These are phyloP conservation scores for Russula griseocarnosa DNA, from an alignment of 768 basidiomycete species.

Conservation along the genomic window DNA sequence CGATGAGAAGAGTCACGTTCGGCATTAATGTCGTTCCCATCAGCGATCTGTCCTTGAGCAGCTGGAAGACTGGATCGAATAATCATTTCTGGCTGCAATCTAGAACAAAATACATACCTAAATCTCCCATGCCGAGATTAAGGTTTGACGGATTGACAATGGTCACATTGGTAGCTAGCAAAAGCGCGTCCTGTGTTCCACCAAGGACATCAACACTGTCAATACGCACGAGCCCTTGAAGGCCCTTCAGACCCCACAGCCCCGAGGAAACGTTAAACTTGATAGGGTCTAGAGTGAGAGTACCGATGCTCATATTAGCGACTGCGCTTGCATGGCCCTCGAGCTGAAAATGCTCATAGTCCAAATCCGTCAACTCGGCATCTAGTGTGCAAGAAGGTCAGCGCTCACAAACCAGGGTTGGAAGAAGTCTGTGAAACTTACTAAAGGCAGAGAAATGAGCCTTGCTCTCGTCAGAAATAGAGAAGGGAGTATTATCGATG, in stretches of 20 bases:
- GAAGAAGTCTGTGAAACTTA: conserved; percentile 34
- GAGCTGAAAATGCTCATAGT: conserved; percentile 50
- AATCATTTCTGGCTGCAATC: background rate
- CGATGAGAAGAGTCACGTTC: conserved; percentile 53
- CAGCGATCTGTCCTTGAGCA: conserved; percentile 47
- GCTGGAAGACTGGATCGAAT: conserved; percentile 47
- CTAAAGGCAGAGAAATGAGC: conserved; percentile 56
- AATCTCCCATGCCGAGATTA: conserved; percentile 55
- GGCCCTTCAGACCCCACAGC: conserved; percentile 56
- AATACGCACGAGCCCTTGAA: conserved; percentile 54
- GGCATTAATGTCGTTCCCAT: conserved; percentile 63
- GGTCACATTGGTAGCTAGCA: conserved; percentile 55
- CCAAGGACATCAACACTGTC: conserved; percentile 61
- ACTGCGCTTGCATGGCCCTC: conserved; percentile 57
- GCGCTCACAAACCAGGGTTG: background rate
- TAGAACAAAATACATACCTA: conserved; percentile 43
- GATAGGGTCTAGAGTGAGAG: conserved; percentile 66
- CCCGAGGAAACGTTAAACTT: conserved; percentile 64
- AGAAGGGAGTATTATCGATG: conserved; percentile 51
- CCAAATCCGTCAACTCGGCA: conserved; percentile 49
- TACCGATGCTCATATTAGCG: conserved; percentile 58
- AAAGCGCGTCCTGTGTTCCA: conserved; percentile 55
- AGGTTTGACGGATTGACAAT: conserved; percentile 69
- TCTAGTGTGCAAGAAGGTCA: conserved; percentile 37
- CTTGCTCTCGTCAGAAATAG: conserved; percentile 46